Evolutionary conservation across 352 stramenopile genomes (phyloP).

Genomic region (Phytophthora lateralis): DNA sequence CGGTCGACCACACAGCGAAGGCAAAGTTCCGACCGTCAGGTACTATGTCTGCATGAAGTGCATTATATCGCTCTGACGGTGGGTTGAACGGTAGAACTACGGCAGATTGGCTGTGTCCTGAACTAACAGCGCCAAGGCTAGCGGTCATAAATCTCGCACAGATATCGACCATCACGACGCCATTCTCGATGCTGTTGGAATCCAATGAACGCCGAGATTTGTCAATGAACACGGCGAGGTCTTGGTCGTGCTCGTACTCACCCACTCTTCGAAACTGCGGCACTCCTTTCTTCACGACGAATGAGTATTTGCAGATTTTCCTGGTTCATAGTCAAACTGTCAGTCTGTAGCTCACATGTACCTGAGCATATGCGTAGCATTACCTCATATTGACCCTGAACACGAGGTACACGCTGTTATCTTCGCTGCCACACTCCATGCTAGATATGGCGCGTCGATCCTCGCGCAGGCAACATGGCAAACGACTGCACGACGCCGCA

Average conservation of each 20-base stretch:
- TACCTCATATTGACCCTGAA: conserved; percentile 41
- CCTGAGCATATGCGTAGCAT: not conserved
- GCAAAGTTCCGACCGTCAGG: conserved; percentile 28
- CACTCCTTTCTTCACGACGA: conserved; percentile 35
- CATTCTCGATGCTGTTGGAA: conserved; percentile 3
- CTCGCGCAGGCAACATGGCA: conserved; percentile 33
- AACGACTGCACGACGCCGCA: conserved; percentile 37
- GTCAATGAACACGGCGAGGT: conserved; percentile 36
- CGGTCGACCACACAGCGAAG: conserved; percentile 46
- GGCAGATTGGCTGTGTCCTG: not conserved
- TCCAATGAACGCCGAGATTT: conserved; percentile 1
- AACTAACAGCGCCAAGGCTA: conserved; percentile 8
- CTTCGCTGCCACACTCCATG: conserved; percentile 33
- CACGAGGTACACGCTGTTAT: conserved; percentile 39
- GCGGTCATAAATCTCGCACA: conserved; percentile 32
- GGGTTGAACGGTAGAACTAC: conserved; percentile 34
- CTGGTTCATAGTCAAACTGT: conserved; percentile 14
- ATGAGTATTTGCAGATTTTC: conserved; percentile 36
- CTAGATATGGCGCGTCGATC: conserved; percentile 31
- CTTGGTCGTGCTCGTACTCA: conserved; percentile 34
- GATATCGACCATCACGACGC: conserved; percentile 36
- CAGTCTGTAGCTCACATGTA: not conserved
- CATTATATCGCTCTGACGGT: conserved; percentile 35
- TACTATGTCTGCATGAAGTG: conserved; percentile 29
- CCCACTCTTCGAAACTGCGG: conserved; percentile 32